A percentile compares a stretch with the other conserved stretches of the same genome.
phyloP scores from a whole-genome alignment of 768 basidiomycete species.

The Lactifluus pinguis region DNA sequence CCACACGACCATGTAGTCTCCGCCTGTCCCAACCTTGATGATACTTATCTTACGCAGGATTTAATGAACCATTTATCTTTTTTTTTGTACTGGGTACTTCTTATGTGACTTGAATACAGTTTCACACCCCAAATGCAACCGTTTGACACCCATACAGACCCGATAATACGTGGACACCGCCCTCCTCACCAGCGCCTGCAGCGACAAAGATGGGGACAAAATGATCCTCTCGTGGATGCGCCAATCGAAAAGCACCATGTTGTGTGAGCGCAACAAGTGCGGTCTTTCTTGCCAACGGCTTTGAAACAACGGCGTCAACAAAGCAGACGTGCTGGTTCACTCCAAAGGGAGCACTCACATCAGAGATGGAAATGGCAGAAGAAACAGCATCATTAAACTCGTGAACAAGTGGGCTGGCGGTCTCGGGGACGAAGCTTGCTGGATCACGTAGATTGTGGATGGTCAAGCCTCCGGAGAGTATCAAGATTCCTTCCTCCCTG shows the following conservation, averaged over 20 bases:
- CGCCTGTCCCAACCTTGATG: constrained; percentile 5
- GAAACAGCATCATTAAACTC: constrained; percentile 53
- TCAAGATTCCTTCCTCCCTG: constrained; percentile 56
- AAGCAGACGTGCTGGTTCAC: neutral
- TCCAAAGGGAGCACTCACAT: constrained; percentile 33
- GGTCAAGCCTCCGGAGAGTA: constrained; percentile 63
- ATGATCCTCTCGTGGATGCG: constrained; percentile 75
- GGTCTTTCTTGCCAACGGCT: constrained; percentile 45
- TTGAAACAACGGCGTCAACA: neutral
- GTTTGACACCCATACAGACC: constrained; percentile 54
- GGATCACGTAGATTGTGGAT: constrained; percentile 58
- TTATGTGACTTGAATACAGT: neutral
- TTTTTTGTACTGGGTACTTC: neutral
- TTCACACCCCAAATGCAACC: constrained; percentile 51
- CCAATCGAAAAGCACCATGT: constrained; percentile 53
- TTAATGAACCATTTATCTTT: constrained; percentile 15
- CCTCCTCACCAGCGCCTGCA: constrained; percentile 59
- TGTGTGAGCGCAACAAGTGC: constrained; percentile 45
- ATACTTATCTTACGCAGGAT: constrained; percentile 10
- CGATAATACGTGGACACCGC: constrained; percentile 39
- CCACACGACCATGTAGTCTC: neutral
- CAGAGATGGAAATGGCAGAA: constrained; percentile 39
- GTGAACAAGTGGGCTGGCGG: constrained; percentile 39
- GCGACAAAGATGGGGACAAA: constrained; percentile 75
- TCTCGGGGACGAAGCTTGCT: constrained; percentile 39